Percentiles rank a stretch among this genome's conserved stretches.
Evolutionary conservation across 2,329 filamentous ascomycete genomes (phyloP).

Genomic region (Orbilia blumenaviensis): DNA sequence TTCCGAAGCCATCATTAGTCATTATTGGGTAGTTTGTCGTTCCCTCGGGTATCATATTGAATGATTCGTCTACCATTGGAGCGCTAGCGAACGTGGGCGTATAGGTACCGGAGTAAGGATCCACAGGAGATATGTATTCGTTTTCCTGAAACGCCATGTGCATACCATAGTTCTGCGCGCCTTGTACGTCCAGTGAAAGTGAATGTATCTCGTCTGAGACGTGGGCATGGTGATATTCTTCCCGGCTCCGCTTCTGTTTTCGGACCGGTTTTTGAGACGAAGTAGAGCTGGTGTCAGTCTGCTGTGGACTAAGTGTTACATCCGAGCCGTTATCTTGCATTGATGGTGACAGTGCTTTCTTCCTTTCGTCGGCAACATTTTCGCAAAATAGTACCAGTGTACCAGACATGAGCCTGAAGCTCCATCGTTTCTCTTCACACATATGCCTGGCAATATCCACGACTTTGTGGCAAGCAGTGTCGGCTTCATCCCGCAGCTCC

Average conservation of each 20-base stretch:
- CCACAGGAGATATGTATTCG: slow-evolving; percentile 25
- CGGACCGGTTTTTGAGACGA: slow-evolving; percentile 25
- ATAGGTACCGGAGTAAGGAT: slow-evolving; percentile 2
- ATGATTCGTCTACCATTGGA: slow-evolving; percentile 11
- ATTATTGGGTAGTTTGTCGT: slow-evolving; percentile 10
- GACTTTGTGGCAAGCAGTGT: slow-evolving; percentile 53
- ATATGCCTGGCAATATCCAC: slow-evolving; percentile 54
- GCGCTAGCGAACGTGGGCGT: slow-evolving; percentile 12
- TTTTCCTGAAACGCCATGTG: slow-evolving; percentile 24
- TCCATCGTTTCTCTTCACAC: slow-evolving; percentile 56
- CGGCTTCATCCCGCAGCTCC: slow-evolving; percentile 48
- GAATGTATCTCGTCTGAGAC: slow-evolving; percentile 18
- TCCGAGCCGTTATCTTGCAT: slow-evolving; percentile 40
- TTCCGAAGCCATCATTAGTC: slow-evolving; percentile 16
- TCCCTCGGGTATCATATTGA: slow-evolving; percentile 31
- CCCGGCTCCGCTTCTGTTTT: slow-evolving; percentile 17
- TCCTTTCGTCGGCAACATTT: slow-evolving; percentile 38
- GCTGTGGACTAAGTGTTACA: slow-evolving; percentile 32
- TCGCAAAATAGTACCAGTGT: slow-evolving; percentile 55
- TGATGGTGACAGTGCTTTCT: slow-evolving; percentile 33
- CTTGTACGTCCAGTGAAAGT: slow-evolving; percentile 15
- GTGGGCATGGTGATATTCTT: slow-evolving; percentile 16
- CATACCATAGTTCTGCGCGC: slow-evolving; percentile 12
- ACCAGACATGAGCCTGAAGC: slow-evolving; percentile 55
- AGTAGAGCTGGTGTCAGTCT: slow-evolving; percentile 16